A percentile compares a stretch with the other conserved stretches of the same genome.
phyloP scores from a whole-genome alignment of 2,329 filamentous ascomycete species.

The Trichoderma sp. region DNA sequence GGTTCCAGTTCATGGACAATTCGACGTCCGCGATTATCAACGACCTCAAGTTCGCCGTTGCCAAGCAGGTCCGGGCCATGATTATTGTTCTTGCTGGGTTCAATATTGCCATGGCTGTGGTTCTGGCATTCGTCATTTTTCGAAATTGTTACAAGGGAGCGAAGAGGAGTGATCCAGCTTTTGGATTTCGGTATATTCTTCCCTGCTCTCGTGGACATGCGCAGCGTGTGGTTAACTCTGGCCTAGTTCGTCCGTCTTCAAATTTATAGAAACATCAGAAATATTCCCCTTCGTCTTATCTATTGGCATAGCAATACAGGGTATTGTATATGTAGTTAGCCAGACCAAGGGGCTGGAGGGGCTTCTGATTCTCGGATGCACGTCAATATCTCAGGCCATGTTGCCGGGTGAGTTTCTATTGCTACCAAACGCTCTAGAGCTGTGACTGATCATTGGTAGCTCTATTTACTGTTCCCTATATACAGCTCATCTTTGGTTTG shows the following conservation, averaged over 20 bases:
- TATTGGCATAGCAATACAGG: slow-evolving; percentile 57
- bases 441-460: slow-evolving; percentile 43
- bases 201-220: not conserved
- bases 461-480: slow-evolving; percentile 64
- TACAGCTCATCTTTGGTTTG: slow-evolving; percentile 63
- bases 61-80: slow-evolving; percentile 59
- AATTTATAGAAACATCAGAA: slow-evolving; percentile 47
- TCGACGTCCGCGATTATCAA: slow-evolving; percentile 48
- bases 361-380: slow-evolving; percentile 53
- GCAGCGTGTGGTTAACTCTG: not conserved
- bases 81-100: slow-evolving; percentile 61
- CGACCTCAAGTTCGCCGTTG: slow-evolving; percentile 50
- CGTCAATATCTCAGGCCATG: slow-evolving; percentile 55
- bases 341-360: slow-evolving; percentile 55
- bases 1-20: slow-evolving; percentile 39
- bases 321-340: slow-evolving; percentile 54
- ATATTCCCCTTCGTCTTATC: slow-evolving; percentile 57
- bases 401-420: slow-evolving; percentile 50
- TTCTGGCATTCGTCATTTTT: slow-evolving; percentile 55
- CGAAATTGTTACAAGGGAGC: slow-evolving; percentile 52
- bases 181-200: slow-evolving; percentile 42
- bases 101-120: slow-evolving; percentile 58
- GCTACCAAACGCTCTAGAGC: not conserved
- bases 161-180: slow-evolving; percentile 41
- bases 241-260: slow-evolving; percentile 39